Evolutionary conservation across 352 stramenopile genomes (phyloP).

Genomic region (Phytophthora sansomeana): DNA sequence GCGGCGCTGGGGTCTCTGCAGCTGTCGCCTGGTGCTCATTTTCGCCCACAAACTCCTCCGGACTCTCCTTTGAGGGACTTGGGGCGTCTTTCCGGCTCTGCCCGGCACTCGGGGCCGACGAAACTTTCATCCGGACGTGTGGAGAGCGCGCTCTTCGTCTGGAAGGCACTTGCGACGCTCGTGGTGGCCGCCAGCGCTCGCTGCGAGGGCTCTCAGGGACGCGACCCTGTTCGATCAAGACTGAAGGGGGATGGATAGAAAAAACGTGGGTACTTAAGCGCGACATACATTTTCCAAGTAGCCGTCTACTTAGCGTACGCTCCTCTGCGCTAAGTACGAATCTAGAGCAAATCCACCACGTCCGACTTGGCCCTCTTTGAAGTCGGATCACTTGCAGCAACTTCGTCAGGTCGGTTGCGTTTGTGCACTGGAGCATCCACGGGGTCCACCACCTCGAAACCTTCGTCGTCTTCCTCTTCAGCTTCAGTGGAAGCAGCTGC

Average conservation of each 20-base stretch:
- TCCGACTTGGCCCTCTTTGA: conserved; percentile 42
- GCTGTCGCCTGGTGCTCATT: conserved; percentile 1
- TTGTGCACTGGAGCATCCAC: conserved; percentile 33
- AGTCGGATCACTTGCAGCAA: conserved; percentile 7
- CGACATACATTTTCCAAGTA: neutral
- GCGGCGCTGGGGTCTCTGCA: conserved; percentile 1
- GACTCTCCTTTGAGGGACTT: conserved; percentile 2
- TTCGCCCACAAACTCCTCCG: neutral
- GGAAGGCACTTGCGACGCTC: neutral
- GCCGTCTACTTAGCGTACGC: neutral
- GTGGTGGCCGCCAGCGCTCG: conserved; percentile 11
- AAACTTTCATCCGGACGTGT: conserved; percentile 10
- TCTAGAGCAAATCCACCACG: conserved; percentile 31
- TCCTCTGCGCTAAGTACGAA: conserved; percentile 35
- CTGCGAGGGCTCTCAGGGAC: conserved; percentile 7
- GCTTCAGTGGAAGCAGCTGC: conserved; percentile 9
- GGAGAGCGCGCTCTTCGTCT: conserved; percentile 2
- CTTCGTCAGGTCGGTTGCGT: conserved; percentile 20
- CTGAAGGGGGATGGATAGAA: conserved; percentile 5
- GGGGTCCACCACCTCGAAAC: conserved; percentile 37
- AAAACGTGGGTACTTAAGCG: neutral
- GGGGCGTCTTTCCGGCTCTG: conserved; percentile 30
- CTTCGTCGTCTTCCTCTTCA: conserved; percentile 38
- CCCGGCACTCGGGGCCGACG: conserved; percentile 25
- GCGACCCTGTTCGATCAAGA: conserved; percentile 25